Base-by-base conservation (phyloP, 306 rosid species). In the Gastrolobium villosum region DNA sequence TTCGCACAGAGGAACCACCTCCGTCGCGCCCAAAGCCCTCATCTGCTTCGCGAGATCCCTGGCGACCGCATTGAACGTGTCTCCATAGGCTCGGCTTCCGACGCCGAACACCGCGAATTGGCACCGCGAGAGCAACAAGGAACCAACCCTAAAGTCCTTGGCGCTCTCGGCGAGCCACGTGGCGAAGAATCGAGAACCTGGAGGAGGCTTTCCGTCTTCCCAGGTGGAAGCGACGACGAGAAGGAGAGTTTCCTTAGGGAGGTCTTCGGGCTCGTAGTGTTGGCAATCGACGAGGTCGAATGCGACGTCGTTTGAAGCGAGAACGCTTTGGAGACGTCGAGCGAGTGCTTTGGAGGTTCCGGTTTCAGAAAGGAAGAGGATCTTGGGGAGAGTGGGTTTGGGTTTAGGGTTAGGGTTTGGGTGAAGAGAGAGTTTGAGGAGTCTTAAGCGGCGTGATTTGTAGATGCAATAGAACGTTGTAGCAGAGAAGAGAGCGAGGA, bases 401-500 rank as follows among this genome's bases (percentile, higher is more conserved):
- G 53, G 32, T 34, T 50, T 65, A 46, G 79, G 46, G 8, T 65
- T 69, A 54, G 65, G 65, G 63, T 81, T 65, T 20, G 46, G 72
- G 3, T 72, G 40, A 46, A 87, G 67, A 3, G 90, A 83, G 70
- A 77, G 63, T 67, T 89, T 88, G 80, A 87, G 91, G 64, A 30
- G 45, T 57, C 86, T 62, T 49, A 95, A 81, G 60, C 96, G 99
- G 88, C 91, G 98, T 53, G 91, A 87, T 80, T 93, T 90, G 84
- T 91, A 95, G 86, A 95, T 34, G 66, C 84, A 95, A 57, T 91
- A 95, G 79, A 91, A 78, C 28, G 98, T 79, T 59, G 99, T 79
- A 77, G 93, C 98, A 36, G 99, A 93, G 83, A 95, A 91, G 68
- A 93, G 90, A 40, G 98, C 97, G 15, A 95, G 89, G 69, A 93